Base-by-base conservation (phyloP, 2,329 filamentous ascomycete genomes). In the Fusarium siculi region DNA sequence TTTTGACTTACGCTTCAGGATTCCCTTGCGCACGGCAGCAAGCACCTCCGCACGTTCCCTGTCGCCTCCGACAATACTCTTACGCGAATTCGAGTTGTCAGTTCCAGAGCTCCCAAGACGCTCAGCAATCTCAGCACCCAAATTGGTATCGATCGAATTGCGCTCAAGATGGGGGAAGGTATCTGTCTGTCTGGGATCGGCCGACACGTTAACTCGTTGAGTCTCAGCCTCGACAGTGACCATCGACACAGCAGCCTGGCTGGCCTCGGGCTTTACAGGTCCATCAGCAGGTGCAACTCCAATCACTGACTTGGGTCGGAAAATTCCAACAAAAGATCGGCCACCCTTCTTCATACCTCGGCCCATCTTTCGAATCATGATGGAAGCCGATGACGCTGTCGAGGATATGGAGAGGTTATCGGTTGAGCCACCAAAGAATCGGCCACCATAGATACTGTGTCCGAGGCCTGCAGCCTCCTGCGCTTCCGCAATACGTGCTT, bases 311-410 rank as follows among this genome's bases (percentile, higher is more conserved):
- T 98, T 99, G 1, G 96, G 96, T 71, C 96, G 89, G 85, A 99
- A 99, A 12, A 99, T 87, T 32, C 96, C 96, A 75, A 97, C 97
- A 60, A 99, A 89, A 30, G 95, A 98, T 53, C 95, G 90, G 23
- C 93, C 93, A 57, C 94, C 92, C 83, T 96, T 97, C 88, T 97
- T 98, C 91, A 98, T 93, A n/a, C 96, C 95, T 74, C 95, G 94
- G 63, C 96, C 96, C 96, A 99, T 99, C 85, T 99, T 99, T 59
- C 96, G 91, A 74, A 99, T 93, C 94, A 97, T 97, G 77, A 97
- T 91, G 36, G 94, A 97, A 39, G 94, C 94, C 25, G 94, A 97
- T 11, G 94, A 97, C 25, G 94, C 94, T 15, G 94, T 97, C 8
- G 94, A 97, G 3, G 93, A 96, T 72, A 97, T 94, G 19, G 94